A percentile compares a stretch with the other conserved stretches of the same genome.
phyloP scores from a whole-genome alignment of 345 rosid species.

The Ricinus communis region DNA sequence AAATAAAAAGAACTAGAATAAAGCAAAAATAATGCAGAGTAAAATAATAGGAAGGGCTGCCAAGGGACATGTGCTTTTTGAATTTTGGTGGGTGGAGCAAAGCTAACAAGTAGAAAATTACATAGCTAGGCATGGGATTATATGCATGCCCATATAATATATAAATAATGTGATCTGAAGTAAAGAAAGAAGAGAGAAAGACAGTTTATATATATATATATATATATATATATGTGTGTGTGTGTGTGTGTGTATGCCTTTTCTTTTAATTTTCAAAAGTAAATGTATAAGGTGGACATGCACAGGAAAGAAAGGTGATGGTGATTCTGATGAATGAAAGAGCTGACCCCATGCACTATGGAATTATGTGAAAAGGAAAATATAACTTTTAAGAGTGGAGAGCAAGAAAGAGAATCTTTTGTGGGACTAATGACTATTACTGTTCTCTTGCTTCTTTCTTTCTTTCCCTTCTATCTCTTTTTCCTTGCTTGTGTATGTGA shows the following conservation, averaged over 20 bases:
- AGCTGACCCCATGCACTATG: conserved; percentile 49
- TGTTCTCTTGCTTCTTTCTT: neutral
- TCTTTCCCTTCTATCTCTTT: neutral
- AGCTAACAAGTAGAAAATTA: neutral
- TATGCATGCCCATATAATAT: neutral
- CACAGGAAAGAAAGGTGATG: conserved; percentile 30
- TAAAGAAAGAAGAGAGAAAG: neutral
- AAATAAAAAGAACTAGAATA: too few species aligned
- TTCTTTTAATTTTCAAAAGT: too few species aligned
- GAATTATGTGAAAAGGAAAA: conserved; percentile 30
- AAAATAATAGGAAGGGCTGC: conserved; percentile 3
- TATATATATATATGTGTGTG: too few species aligned
- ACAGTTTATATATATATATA: too few species aligned
- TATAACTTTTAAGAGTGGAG: conserved; percentile 28
- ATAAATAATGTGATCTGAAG: neutral
- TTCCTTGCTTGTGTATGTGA: neutral
- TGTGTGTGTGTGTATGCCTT: too few species aligned
- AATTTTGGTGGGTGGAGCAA: neutral
- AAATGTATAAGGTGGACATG: conserved; percentile 15
- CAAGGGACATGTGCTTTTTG: conserved; percentile 6
- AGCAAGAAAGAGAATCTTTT: conserved; percentile 35
- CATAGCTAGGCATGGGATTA: neutral
- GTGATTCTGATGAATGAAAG: conserved; percentile 16
- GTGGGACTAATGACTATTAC: conserved; percentile 20
- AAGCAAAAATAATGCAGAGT: conserved; percentile 15